Evolutionary conservation across 2,329 filamentous ascomycete genomes (phyloP).

Genomic region (Trichoderma aggressivum): DNA sequence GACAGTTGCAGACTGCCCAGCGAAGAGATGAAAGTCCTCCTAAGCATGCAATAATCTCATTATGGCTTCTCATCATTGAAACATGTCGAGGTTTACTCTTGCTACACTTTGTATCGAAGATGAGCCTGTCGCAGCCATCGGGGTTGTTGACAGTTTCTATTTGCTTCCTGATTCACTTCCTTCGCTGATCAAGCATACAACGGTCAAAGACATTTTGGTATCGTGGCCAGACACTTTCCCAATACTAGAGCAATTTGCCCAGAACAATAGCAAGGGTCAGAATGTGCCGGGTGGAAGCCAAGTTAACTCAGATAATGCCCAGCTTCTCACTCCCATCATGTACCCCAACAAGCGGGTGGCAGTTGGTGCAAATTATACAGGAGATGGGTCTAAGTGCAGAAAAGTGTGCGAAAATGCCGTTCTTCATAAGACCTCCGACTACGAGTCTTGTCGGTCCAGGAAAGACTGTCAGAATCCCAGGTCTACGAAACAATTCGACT

Average conservation of each 20-base stretch:
- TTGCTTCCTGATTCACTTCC: not conserved
- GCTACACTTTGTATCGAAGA: not conserved
- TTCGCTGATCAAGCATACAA: not conserved
- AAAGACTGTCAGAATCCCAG: not conserved
- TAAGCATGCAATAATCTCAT: not conserved
- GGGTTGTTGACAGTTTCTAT: not conserved
- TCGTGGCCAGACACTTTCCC: not conserved
- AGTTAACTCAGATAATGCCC: not conserved
- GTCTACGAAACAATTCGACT: not conserved
- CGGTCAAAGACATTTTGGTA: not conserved
- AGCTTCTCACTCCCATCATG: not conserved
- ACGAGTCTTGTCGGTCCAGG: not conserved
- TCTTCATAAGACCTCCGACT: not conserved
- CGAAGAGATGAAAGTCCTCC: not conserved
- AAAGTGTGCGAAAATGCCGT: not conserved
- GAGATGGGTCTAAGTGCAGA: not conserved
- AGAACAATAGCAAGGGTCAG: not conserved
- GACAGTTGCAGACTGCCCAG: not conserved
- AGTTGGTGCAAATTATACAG: not conserved
- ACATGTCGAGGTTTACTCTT: not conserved
- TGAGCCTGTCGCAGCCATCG: not conserved
- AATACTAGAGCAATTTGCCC: not conserved
- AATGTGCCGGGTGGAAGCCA: not conserved
- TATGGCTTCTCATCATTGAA: not conserved
- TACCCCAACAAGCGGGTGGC: not conserved